Conservation (phyloP, 352 stramenopile genomes). For the Vaucheria bursata region DNA sequence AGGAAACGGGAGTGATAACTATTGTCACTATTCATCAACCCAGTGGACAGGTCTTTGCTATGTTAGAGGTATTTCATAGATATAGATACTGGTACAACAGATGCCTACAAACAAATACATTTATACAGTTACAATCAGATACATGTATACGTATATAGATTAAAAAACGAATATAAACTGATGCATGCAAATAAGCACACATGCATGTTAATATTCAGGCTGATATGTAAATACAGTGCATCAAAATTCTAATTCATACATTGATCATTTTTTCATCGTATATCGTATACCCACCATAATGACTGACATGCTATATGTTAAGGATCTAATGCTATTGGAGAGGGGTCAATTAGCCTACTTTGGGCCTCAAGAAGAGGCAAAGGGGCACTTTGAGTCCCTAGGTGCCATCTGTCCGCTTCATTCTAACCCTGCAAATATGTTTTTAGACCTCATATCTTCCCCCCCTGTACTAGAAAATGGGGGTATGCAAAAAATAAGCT, state of each 20-base stretch:
- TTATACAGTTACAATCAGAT: too few relatives aligned
- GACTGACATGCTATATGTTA: too few relatives aligned
- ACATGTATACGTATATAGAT: too few relatives aligned
- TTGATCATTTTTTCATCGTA: not conserved
- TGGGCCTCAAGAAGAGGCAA: conserved; percentile 10
- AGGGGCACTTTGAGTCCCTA: conserved; percentile 19
- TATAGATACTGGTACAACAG: too few relatives aligned
- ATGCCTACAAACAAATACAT: too few relatives aligned
- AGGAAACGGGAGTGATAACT: conserved; percentile 36
- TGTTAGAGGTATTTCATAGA: conserved; percentile 17
- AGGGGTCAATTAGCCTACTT: conserved; percentile 29
- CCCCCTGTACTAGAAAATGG: conserved; percentile 2
- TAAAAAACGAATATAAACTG: too few relatives aligned
- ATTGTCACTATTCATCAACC: conserved; percentile 53
- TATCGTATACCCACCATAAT: not conserved
- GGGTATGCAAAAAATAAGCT: not conserved
- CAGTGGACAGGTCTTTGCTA: conserved; percentile 23
- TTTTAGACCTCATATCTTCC: conserved; percentile 15
- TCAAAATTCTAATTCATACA: not conserved
- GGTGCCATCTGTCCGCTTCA: conserved; percentile 4
- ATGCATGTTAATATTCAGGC: not conserved
- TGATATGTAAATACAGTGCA: not conserved
- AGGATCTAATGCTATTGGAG: conserved; percentile 42
- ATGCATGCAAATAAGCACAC: not conserved
- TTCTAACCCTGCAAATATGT: conserved; percentile 14